Percentiles rank a stretch among this genome's conserved stretches.
Evolutionary conservation across 371 early-diverging fungal species (phyloP).

Genomic region (Mortierella sp.): DNA sequence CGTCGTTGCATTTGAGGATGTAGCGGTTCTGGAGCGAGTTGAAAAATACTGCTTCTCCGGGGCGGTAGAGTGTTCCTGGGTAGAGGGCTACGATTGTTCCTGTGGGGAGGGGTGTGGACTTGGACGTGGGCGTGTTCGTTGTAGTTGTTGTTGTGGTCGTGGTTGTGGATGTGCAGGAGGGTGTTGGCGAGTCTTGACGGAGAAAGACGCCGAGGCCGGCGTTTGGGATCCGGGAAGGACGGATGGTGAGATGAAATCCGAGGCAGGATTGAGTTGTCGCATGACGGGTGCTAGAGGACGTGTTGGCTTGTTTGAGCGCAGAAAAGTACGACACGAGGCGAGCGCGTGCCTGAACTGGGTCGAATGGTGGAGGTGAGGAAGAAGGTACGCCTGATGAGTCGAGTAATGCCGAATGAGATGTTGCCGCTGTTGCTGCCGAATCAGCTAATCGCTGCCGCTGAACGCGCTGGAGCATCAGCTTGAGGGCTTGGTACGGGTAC

Average conservation of each 20-base stretch:
- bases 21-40: constrained; percentile 67
- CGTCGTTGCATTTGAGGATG: constrained; percentile 69
- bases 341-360: constrained; percentile 22
- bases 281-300: not conserved
- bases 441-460: not conserved
- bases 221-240: constrained; percentile 32
- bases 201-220: constrained; percentile 41
- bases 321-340: constrained; percentile 26
- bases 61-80: constrained; percentile 65
- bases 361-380: constrained; percentile 6
- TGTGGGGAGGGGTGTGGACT: not conserved
- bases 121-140: not conserved
- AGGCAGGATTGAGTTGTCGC: constrained; percentile 14
- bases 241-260: constrained; percentile 38
- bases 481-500: constrained; percentile 48
- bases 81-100: constrained; percentile 49
- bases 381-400: not conserved
- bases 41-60: constrained; percentile 67
- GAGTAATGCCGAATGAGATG: not conserved
- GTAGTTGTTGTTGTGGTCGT: not conserved
- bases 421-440: not conserved
- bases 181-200: not conserved
- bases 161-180: too few species aligned
- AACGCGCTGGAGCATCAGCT: constrained; percentile 28
- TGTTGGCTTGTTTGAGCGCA: constrained; percentile 20